Evolutionary conservation across 129 eudicot species (phyloP).

Genomic region (Escallonia herrerae): DNA sequence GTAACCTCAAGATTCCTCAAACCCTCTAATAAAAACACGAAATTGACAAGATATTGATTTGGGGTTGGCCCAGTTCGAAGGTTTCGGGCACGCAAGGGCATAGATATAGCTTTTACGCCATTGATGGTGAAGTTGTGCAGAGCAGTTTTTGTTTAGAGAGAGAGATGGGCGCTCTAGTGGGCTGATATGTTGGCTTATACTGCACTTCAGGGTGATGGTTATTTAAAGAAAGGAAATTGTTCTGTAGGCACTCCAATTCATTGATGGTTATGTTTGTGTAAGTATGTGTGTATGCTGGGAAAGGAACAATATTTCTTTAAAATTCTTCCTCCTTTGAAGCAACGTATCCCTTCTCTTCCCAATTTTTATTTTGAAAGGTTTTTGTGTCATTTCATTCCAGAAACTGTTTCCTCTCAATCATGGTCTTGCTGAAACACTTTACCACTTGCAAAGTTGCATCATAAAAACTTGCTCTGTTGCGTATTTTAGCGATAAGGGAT

Average conservation of each 20-base stretch:
- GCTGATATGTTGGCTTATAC: slow-evolving; percentile 23
- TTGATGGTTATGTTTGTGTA: not conserved
- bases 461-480: not conserved
- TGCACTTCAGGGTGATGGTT: slow-evolving; percentile 26
- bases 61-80: not conserved
- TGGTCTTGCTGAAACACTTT: not conserved
- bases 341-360: slow-evolving; percentile 8
- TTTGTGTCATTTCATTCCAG: not conserved
- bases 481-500: not conserved
- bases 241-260: not conserved
- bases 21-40: not conserved
- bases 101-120: slow-evolving; percentile 51
- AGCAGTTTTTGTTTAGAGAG: slow-evolving; percentile 2
- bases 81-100: slow-evolving; percentile 61
- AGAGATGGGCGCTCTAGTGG: not conserved
- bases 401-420: not conserved
- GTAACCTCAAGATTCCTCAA: not conserved
- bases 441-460: not conserved
- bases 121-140: slow-evolving; percentile 34
- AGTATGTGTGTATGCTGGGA: slow-evolving; percentile 15
- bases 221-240: not conserved
- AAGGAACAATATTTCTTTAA: slow-evolving; percentile 10
- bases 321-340: slow-evolving; percentile 28
- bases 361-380: too few relatives aligned
- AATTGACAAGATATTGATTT: not conserved